Percentiles rank a stretch among this genome's conserved stretches.
phyloP scores from a whole-genome alignment of 2,329 filamentous ascomycete genomes.

The Aspergillus sp. region DNA sequence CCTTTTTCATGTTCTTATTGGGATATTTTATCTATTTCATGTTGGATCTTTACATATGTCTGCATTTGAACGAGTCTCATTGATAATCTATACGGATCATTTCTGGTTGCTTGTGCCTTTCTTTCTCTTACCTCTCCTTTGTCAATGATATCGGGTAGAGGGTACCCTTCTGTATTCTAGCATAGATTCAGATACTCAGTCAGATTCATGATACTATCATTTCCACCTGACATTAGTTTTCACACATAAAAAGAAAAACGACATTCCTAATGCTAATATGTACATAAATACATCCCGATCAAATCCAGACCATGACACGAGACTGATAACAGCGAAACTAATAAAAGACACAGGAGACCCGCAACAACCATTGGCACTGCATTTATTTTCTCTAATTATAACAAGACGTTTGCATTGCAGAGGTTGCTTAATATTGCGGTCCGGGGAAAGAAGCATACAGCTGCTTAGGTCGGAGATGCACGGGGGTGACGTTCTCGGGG shows the following conservation, averaged over 20 bases:
- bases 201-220: not conserved
- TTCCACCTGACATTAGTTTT: not conserved
- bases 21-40: conserved; percentile 2
- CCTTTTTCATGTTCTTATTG: not conserved
- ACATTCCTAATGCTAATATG: conserved; percentile 42
- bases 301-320: conserved; percentile 22
- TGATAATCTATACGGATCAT: not conserved
- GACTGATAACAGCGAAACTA: conserved; percentile 18
- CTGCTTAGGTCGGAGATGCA: conserved; percentile 66
- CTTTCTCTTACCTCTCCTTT: conserved; percentile 2
- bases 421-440: conserved; percentile 33
- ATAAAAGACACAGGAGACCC: conserved; percentile 20
- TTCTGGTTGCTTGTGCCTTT: not conserved
- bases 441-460: conserved; percentile 43
- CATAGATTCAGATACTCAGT: conserved; percentile 4
- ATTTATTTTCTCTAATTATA: conserved; percentile 5
- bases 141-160: conserved; percentile 11
- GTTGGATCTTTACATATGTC: not conserved
- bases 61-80: not conserved
- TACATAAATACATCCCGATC: conserved; percentile 35
- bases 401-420: not conserved
- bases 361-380: not conserved
- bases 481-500: conserved; percentile 67
- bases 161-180: conserved; percentile 14
- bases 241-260: conserved; percentile 1